Evolutionary conservation across 768 basidiomycete genomes (phyloP).

Genomic region (Chalciporus pseudorubinellus): DNA sequence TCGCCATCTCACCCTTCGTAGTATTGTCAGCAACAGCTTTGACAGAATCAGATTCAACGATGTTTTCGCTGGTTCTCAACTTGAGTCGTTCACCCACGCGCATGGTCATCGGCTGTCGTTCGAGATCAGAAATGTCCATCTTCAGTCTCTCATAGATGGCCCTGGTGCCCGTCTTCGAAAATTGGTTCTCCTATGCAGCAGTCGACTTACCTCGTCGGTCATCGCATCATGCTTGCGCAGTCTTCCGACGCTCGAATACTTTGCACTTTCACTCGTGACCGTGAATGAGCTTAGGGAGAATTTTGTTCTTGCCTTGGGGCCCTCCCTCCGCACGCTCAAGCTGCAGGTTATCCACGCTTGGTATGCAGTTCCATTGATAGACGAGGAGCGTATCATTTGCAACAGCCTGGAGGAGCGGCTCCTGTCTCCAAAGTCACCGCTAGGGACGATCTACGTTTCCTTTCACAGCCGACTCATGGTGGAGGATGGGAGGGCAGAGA

Average conservation of each 20-base stretch:
- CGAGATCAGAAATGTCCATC: constrained; percentile 35
- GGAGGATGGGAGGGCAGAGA: constrained; percentile 21
- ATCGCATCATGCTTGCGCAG: constrained; percentile 30
- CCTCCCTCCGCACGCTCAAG: constrained; percentile 33
- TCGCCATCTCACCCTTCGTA: constrained; percentile 30
- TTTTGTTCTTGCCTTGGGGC: constrained; percentile 33
- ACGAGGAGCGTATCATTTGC: constrained; percentile 34
- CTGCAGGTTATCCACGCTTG: constrained; percentile 35
- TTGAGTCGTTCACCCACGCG: constrained; percentile 36
- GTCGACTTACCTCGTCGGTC: constrained; percentile 28
- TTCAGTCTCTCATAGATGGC: constrained; percentile 29
- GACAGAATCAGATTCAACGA: constrained; percentile 30
- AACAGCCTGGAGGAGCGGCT: constrained; percentile 29
- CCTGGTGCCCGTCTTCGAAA: constrained; percentile 24
- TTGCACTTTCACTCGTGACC: constrained; percentile 37
- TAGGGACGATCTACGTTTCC: constrained; percentile 14
- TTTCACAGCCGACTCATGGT: constrained; percentile 19
- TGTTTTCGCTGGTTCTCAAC: constrained; percentile 27
- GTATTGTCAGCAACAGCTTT: constrained; percentile 36
- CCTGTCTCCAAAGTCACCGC: constrained; percentile 3
- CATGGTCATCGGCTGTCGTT: constrained; percentile 36
- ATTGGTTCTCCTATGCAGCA: constrained; percentile 37
- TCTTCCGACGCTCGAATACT: constrained; percentile 31
- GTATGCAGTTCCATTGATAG: constrained; percentile 28
- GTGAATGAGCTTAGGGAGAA: constrained; percentile 33